Base-by-base conservation (phyloP, 306 rosid genomes). In the Acmispon strigosus region DNA sequence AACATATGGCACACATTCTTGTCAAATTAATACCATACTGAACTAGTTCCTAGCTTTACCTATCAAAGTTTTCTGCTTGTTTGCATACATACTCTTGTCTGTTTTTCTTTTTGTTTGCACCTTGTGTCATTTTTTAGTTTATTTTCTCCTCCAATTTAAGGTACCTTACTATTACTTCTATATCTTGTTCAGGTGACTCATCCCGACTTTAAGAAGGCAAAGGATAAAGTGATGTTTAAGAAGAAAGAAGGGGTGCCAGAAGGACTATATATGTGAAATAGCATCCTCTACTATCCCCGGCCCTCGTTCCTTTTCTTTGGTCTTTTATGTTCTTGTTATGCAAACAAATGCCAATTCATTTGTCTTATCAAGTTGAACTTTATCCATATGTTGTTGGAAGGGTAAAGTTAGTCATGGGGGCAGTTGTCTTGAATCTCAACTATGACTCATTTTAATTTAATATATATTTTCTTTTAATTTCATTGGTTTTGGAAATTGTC, bases 221-320 rank as follows among this genome's bases (percentile, higher is more conserved):
- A 94, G 84, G 98, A 94, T 72, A 94, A 94, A 82, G 98, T 94
- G 72, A 94, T 94, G 98, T 94, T 90, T 74, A 94, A 90, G 92
- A 94, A 94, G 96, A 94, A 94, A 69, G 98, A 94, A 82, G 98
- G 98, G 54, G 97, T 90, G 50, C 97, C 98, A 14, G 98, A 90
- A 82, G 97, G 98, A 16, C 89, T 94, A 8, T 94, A 94, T 54
- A 94, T 94, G 98, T 94, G 90, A 94, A 66, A 70, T 47, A 62
- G 19, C 53, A 65, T 37, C 52, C 19, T 10, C 49, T 45, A 2
- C 70, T 34, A 50, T 18, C 42, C 49, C n/a, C 10, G 0, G 15
- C 9, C 20, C 24, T 34, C 32, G 24, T 1, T 1, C 1, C 24
- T 27, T 14, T 62, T 13, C 37, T 5, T 29, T 22, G 24, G 13